Evolutionary conservation across 306 rosid genomes (phyloP).

Genomic region (Pachyrhizus erosus): DNA sequence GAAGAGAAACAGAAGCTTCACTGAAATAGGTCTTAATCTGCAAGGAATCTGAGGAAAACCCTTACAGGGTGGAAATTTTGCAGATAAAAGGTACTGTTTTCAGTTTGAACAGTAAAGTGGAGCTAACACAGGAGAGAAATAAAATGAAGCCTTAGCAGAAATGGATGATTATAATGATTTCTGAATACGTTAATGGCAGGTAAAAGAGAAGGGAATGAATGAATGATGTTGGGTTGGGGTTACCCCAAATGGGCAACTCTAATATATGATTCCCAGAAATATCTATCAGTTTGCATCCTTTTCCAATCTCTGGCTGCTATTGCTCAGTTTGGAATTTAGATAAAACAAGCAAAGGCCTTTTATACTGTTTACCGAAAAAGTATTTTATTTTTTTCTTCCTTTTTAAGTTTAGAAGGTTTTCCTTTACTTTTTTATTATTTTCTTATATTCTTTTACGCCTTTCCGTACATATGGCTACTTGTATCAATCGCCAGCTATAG

Average conservation of each 20-base stretch:
- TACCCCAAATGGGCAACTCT: neutral
- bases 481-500: neutral
- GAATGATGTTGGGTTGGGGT: neutral
- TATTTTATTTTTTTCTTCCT: neutral
- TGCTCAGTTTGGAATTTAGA: constrained; percentile 2
- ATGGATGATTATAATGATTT: neutral
- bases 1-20: neutral
- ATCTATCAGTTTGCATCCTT: neutral
- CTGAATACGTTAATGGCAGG: neutral
- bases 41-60: neutral
- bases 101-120: neutral
- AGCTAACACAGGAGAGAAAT: too few species aligned
- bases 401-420: neutral
- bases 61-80: neutral
- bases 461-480: neutral
- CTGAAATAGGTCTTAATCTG: neutral
- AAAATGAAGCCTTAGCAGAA: neutral
- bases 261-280: neutral
- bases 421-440: neutral
- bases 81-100: neutral
- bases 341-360: neutral
- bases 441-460: neutral
- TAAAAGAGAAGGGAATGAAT: neutral
- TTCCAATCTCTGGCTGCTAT: constrained; percentile 14
- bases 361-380: neutral